Percentiles rank a stretch among this genome's conserved stretches.
These are phyloP conservation scores for Gossypium thurberi DNA, from an alignment of 345 rosid species.

Conservation along the genomic window DNA sequence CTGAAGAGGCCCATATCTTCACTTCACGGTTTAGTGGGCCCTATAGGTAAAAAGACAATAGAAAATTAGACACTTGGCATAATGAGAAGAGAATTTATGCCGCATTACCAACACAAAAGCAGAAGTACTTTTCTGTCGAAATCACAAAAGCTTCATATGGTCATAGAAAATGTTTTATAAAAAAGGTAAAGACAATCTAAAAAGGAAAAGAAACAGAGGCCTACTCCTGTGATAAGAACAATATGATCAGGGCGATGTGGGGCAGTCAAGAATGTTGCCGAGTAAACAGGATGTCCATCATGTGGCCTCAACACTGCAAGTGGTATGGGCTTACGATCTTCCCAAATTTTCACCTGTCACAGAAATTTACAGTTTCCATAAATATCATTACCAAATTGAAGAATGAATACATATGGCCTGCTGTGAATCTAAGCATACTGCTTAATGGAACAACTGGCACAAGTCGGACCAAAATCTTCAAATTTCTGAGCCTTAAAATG, in stretches of 20 bases:
- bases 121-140: neutral
- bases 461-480: neutral
- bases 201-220: conserved; percentile 9
- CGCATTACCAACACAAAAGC: neutral
- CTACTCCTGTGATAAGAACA: conserved; percentile 68
- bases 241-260: conserved; percentile 64
- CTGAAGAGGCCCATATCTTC: conserved; percentile 54
- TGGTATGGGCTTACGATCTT: conserved; percentile 53
- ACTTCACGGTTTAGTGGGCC: conserved; percentile 58
- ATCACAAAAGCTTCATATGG: neutral
- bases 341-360: conserved; percentile 72
- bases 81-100: neutral
- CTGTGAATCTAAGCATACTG: neutral
- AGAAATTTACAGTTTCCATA: conserved; percentile 6
- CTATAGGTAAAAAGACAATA: conserved; percentile 16
- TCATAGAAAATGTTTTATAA: neutral
- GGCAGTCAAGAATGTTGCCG: conserved; percentile 55
- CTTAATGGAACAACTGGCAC: neutral
- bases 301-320: conserved; percentile 58
- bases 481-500: neutral
- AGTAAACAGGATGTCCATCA: conserved; percentile 56
- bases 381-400: neutral
- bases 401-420: neutral
- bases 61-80: neutral
- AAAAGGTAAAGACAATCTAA: conserved; percentile 15